Base-by-base conservation (phyloP, 805 yeast species). In the Starmerella vaccinii region DNA sequence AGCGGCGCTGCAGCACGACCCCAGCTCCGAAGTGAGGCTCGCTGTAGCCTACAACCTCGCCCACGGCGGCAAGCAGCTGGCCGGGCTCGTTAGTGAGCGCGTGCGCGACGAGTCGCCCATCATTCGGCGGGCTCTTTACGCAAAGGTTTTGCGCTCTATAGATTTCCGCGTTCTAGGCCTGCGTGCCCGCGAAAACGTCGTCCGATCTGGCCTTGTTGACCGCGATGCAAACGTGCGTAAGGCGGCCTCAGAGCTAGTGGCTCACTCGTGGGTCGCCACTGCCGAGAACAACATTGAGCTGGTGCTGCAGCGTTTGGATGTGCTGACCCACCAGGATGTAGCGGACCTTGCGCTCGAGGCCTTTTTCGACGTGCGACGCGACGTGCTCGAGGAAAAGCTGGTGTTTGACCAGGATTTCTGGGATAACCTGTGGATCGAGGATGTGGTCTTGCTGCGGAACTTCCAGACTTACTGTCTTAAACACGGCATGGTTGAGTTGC, bases 131-230 rank as follows among this genome's bases (percentile, higher is more conserved):
- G 63, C 81, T 21, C 78, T 90, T 0, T 90, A 76, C 64, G 72
- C 89, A 0, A 74, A 83, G 52, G 71, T 84, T 2, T 65, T 87
- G 47, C 80, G 80, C 52, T 81, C 78, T 27, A 69, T 87, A 57
- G 84, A 83, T 5, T 76, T 81, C 55, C 69, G 80, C 33, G 68
- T 70, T 21, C 68, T 86, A 9, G 75, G 73, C 29, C 70, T 76
- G 45, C 69, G 70, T 7, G 70, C 76, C 29, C 70, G 95, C 38
- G 90, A 84, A 51, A 74, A 76, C 49, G 64, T 92, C 22, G 70
- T 92, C 19, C 71, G 74, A 39, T 84, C 95, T 87, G 97, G 98
- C 3, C 71, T 90, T 46, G 79, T 78, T 54, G 98, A 90, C 65
- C 76, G 97, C 57, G 96, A 89, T 56, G 78, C 73, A 4, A 58